A percentile compares a stretch with the other conserved stretches of the same genome.
Conservation (phyloP, 805 yeast genomes). For the Yarrowia sp. region DNA sequence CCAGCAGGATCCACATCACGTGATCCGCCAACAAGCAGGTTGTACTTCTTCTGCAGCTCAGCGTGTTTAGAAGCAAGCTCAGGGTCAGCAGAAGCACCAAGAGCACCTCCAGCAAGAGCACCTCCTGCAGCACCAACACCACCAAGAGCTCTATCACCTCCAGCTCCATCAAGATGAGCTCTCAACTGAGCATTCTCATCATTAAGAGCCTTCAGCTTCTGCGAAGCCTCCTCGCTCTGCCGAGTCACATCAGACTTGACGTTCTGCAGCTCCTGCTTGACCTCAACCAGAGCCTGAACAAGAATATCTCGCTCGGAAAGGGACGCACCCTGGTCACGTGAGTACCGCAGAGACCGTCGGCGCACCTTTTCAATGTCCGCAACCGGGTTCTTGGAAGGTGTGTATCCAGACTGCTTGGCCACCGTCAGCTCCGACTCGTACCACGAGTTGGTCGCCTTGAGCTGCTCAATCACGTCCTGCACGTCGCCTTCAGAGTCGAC, state of each 20-base stretch:
- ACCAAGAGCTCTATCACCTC: slow-evolving; percentile 1
- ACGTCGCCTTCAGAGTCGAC: slow-evolving; percentile 38
- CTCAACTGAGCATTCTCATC: slow-evolving; percentile 32
- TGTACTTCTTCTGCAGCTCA: slow-evolving; percentile 30
- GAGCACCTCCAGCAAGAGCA: slow-evolving; percentile 20
- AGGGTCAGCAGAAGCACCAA: slow-evolving; percentile 23
- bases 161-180: slow-evolving; percentile 17
- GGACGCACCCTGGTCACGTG: slow-evolving; percentile 33
- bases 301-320: slow-evolving; percentile 36
- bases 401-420: slow-evolving; percentile 35
- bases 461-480: slow-evolving; percentile 46
- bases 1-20: neutral
- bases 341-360: slow-evolving; percentile 34
- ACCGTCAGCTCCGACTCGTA: slow-evolving; percentile 36
- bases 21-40: slow-evolving; percentile 18
- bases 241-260: slow-evolving; percentile 32
- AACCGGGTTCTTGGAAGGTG: slow-evolving; percentile 35
- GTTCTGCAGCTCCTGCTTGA: slow-evolving; percentile 34
- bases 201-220: slow-evolving; percentile 32
- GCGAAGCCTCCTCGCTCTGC: slow-evolving; percentile 36
- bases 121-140: slow-evolving; percentile 18
- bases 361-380: slow-evolving; percentile 35
- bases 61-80: slow-evolving; percentile 18
- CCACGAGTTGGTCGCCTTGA: slow-evolving; percentile 38
- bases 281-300: slow-evolving; percentile 33